Percentiles rank a stretch among this genome's conserved stretches.
These are phyloP conservation scores for Crepidotus variabilis DNA, from an alignment of 768 basidiomycete species.

Conservation along the genomic window DNA sequence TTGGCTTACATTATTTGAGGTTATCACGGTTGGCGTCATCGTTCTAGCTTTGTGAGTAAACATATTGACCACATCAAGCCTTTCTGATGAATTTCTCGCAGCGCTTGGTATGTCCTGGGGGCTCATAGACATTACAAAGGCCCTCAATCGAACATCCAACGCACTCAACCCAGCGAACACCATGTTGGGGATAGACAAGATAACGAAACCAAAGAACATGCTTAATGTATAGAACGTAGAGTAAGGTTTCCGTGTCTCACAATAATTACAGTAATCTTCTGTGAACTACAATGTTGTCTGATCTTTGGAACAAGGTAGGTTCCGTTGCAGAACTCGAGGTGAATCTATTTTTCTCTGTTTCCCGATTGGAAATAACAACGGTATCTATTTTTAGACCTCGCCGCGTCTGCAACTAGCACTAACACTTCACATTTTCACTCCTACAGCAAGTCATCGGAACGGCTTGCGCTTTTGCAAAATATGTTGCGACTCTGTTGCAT, in stretches of 20 bases:
- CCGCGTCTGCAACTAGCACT: too few relatives aligned
- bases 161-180: slow-evolving; percentile 33
- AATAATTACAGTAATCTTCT: too few relatives aligned
- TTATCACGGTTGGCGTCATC: slow-evolving; percentile 51
- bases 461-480: too few relatives aligned
- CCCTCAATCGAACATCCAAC: slow-evolving; percentile 36
- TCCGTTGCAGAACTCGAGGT: too few relatives aligned
- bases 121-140: slow-evolving; percentile 56
- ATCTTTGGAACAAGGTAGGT: too few relatives aligned
- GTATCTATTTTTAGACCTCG: too few relatives aligned
- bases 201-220: slow-evolving; percentile 1
- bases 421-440: too few relatives aligned
- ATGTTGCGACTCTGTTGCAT: too few relatives aligned
- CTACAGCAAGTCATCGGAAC: too few relatives aligned
- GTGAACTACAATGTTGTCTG: too few relatives aligned
- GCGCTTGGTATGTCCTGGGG: slow-evolving; percentile 49
- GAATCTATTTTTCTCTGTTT: too few relatives aligned
- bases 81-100: slow-evolving; percentile 15
- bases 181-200: slow-evolving; percentile 13
- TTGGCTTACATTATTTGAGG: slow-evolving; percentile 21
- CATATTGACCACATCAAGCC: background rate
- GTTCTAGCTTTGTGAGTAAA: slow-evolving; percentile 46
- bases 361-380: too few relatives aligned
- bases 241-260: background rate
- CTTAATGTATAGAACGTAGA: background rate